These are phyloP conservation scores for Monotropa hypopitys DNA, from an alignment of 179 eudicot genomes.

Conservation along the genomic window DNA sequence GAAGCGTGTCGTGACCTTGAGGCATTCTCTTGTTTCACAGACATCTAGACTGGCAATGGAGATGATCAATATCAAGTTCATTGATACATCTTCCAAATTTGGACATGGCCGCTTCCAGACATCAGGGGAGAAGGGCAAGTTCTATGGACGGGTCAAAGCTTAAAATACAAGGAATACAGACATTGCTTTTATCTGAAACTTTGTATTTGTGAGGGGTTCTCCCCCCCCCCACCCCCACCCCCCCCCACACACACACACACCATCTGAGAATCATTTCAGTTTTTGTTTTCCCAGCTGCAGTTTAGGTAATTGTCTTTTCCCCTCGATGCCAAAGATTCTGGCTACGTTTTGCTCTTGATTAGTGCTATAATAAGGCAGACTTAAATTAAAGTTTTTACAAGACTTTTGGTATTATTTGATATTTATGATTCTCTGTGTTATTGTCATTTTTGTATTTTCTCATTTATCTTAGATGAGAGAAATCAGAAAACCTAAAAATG, in stretches of 20 bases:
- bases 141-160: constrained; percentile 38
- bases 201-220: neutral
- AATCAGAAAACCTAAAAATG: too few species aligned
- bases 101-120: constrained; percentile 75
- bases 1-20: constrained; percentile 50
- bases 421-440: too few species aligned
- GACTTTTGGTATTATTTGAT: too few species aligned
- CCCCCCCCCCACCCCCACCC: too few species aligned
- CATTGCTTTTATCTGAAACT: neutral
- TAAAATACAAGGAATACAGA: neutral
- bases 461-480: too few species aligned
- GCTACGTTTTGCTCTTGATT: neutral
- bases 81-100: constrained; percentile 49
- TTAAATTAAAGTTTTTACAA: too few species aligned
- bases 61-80: constrained; percentile 42
- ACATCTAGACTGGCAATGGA: constrained; percentile 47
- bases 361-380: too few species aligned
- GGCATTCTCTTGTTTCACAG: constrained; percentile 49
- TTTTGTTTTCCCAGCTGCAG: neutral
- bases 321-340: neutral
- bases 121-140: constrained; percentile 36
- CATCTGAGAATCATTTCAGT: neutral
- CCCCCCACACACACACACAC: too few species aligned
- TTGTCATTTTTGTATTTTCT: too few species aligned
- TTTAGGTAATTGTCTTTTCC: neutral